Evolutionary conservation across 2,329 filamentous ascomycete genomes (phyloP).

Genomic region (Hymenoscyphus fructigenus): DNA sequence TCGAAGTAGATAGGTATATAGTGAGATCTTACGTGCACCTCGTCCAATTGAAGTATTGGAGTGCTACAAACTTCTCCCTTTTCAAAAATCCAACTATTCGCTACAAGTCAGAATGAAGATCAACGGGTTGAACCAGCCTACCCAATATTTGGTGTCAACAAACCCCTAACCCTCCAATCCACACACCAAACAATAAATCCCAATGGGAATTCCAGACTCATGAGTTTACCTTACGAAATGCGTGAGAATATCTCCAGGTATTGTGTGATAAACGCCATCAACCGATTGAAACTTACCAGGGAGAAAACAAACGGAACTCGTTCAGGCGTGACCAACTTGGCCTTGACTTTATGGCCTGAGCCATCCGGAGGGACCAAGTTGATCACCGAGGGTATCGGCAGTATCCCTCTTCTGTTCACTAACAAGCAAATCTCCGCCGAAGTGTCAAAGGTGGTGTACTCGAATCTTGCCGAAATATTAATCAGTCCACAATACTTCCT

Average conservation of each 20-base stretch:
- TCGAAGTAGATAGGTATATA: too few species aligned
- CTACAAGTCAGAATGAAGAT: too few species aligned
- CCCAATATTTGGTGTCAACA: too few species aligned
- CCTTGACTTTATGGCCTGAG: conserved; percentile 9
- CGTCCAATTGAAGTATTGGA: too few species aligned
- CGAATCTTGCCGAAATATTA: conserved; percentile 14
- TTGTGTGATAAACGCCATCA: conserved; percentile 16
- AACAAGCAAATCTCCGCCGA: conserved; percentile 21
- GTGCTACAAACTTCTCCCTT: too few species aligned
- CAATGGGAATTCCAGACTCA: neutral
- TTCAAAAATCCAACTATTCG: too few species aligned
- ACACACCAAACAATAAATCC: neutral
- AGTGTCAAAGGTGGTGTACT: conserved; percentile 19
- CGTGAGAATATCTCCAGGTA: conserved; percentile 19
- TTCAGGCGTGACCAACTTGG: neutral
- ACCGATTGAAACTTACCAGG: neutral
- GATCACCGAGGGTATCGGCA: conserved; percentile 15
- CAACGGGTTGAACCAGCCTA: too few species aligned
- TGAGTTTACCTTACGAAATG: conserved; percentile 17
- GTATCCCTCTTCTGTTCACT: conserved; percentile 20
- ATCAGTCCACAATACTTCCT: conserved; percentile 22
- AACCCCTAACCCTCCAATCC: too few species aligned
- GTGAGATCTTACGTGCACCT: too few species aligned
- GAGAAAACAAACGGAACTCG: neutral
- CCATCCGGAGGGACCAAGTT: conserved; percentile 12